Conservation (phyloP, 1,284 basidiomycete genomes). For the Puccinia triticina region DNA sequence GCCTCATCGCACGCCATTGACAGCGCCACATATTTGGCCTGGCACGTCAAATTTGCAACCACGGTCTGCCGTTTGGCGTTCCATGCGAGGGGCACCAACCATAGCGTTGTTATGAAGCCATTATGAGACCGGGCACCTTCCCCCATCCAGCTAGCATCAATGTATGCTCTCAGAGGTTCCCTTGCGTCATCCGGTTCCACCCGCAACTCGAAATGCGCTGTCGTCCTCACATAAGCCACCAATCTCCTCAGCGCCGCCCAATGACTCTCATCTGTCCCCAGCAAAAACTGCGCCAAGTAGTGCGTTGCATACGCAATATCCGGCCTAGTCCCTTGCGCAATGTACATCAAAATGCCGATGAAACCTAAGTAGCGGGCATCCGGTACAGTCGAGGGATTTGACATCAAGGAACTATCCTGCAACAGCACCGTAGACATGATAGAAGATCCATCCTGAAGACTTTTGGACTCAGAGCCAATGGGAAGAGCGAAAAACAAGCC, state of each 20-base stretch:
- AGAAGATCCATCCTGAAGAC: too few relatives aligned
- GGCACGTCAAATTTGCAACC: neutral
- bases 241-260: neutral
- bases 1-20: too few relatives aligned
- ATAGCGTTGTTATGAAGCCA: neutral
- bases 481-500: too few relatives aligned
- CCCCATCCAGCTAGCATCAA: neutral
- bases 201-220: neutral
- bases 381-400: too few relatives aligned
- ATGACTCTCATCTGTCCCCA: neutral
- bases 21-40: neutral
- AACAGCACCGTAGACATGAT: too few relatives aligned
- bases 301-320: neutral
- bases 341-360: neutral
- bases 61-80: neutral
- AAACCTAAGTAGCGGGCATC: neutral
- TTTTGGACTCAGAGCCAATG: too few relatives aligned
- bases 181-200: neutral
- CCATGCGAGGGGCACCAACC: neutral
- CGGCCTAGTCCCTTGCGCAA: neutral
- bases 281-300: neutral
- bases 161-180: neutral
- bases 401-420: too few relatives aligned
- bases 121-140: neutral
- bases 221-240: neutral